Evolutionary conservation across 179 eudicot genomes (phyloP).

Genomic region (Beta corolliflora): DNA sequence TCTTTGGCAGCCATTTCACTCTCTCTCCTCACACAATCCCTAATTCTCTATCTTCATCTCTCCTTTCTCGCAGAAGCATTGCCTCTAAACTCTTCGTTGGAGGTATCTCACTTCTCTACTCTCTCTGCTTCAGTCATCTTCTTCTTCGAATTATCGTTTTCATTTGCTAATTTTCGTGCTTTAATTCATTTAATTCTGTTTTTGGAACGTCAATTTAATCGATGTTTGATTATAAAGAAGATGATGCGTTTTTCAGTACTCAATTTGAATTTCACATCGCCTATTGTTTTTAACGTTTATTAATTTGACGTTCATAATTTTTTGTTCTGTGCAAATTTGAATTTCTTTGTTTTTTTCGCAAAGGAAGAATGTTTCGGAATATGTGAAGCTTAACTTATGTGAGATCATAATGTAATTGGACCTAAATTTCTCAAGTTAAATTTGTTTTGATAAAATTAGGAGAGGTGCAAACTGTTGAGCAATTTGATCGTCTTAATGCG

Average conservation of each 20-base stretch:
- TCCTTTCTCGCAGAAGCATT: conserved; percentile 56
- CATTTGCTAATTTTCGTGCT: not conserved
- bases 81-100: conserved; percentile 73
- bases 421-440: not conserved
- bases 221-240: not conserved
- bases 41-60: conserved; percentile 12
- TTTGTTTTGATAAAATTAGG: not conserved
- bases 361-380: not conserved
- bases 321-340: not conserved
- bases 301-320: not conserved
- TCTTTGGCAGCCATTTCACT: conserved; percentile 2
- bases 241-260: not conserved
- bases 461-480: too few relatives aligned
- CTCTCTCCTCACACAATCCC: conserved; percentile 6
- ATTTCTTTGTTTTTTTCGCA: not conserved
- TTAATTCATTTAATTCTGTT: not conserved
- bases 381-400: not conserved
- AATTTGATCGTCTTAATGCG: too few relatives aligned
- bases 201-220: not conserved
- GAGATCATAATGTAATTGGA: not conserved
- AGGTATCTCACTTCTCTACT: conserved; percentile 38
- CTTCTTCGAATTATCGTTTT: too few relatives aligned
- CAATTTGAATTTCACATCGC: too few relatives aligned
- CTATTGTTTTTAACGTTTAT: not conserved
- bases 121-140: too few relatives aligned